These are phyloP conservation scores for Aphanomyces astaci DNA, from an alignment of 352 stramenopile genomes.

Conservation along the genomic window DNA sequence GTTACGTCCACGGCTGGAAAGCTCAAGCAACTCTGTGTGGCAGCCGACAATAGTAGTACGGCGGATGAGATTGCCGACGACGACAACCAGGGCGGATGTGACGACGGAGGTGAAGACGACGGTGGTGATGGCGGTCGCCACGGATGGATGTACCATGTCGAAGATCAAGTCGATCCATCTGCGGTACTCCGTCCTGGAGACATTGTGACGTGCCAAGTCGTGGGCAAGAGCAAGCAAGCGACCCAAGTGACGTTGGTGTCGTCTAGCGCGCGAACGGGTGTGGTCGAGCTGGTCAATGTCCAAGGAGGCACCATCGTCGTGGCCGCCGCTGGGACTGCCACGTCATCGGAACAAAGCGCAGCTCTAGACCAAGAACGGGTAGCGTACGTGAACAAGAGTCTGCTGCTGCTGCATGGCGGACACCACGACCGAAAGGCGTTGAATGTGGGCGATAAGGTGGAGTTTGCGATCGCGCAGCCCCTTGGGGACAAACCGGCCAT, in stretches of 20 bases:
- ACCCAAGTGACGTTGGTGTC: conserved; percentile 45
- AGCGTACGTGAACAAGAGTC: conserved; percentile 36
- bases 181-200: conserved; percentile 62
- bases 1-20: conserved; percentile 45
- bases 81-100: neutral
- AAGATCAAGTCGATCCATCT: conserved; percentile 45
- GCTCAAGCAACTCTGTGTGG: too few relatives aligned
- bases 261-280: conserved; percentile 49
- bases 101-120: conserved; percentile 16
- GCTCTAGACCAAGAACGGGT: too few relatives aligned
- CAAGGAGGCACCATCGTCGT: conserved; percentile 44
- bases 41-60: too few relatives aligned
- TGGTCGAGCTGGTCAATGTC: conserved; percentile 48
- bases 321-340: conserved; percentile 28
- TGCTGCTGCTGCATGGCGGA: conserved; percentile 43
- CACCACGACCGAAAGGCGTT: conserved; percentile 36
- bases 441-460: conserved; percentile 56
- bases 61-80: neutral
- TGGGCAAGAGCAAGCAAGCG: conserved; percentile 42
- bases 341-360: neutral
- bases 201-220: conserved; percentile 48
- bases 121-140: conserved; percentile 22
- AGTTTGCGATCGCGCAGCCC: conserved; percentile 41
- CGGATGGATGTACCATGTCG: conserved; percentile 54
- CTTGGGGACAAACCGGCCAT: conserved; percentile 22